Conservation (phyloP, 2,329 filamentous ascomycete genomes). For the Anthostomella pinea region DNA sequence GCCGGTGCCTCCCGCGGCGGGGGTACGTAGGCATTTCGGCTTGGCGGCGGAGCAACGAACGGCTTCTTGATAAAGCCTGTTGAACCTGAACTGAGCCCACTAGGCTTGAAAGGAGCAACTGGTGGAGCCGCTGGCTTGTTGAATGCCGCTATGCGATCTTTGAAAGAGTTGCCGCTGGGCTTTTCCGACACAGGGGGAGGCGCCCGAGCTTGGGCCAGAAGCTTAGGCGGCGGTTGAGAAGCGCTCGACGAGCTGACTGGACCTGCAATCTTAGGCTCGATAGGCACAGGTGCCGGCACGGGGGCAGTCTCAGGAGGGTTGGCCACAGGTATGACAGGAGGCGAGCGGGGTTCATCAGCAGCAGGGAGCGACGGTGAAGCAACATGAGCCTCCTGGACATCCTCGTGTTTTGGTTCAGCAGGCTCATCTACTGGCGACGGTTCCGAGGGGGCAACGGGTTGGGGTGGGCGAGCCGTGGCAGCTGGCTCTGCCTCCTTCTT, state of each 20-base stretch:
- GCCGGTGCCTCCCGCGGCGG: slow-evolving; percentile 67
- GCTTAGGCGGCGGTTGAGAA: slow-evolving; percentile 39
- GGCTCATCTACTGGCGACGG: slow-evolving; percentile 21
- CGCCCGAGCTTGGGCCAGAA: slow-evolving; percentile 46
- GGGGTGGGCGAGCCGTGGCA: slow-evolving; percentile 36
- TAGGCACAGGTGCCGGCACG: slow-evolving; percentile 34
- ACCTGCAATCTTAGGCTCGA: slow-evolving; percentile 30
- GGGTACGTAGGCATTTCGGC: slow-evolving; percentile 85
- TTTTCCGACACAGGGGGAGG: slow-evolving; percentile 71
- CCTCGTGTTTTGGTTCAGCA: slow-evolving; percentile 13
- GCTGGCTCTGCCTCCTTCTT: slow-evolving; percentile 57
- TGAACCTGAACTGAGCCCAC: slow-evolving; percentile 55
- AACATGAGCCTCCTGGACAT: slow-evolving; percentile 28
- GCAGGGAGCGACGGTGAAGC: slow-evolving; percentile 28
- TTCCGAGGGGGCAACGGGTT: slow-evolving; percentile 25
- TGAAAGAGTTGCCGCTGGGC: slow-evolving; percentile 75
- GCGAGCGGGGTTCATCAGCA: slow-evolving; percentile 25
- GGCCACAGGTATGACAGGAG: slow-evolving; percentile 28
- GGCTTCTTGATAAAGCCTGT: slow-evolving; percentile 89
- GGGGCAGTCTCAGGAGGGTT: slow-evolving; percentile 38
- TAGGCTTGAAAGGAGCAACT: slow-evolving; percentile 84
- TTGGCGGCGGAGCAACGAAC: slow-evolving; percentile 92
- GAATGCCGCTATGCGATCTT: slow-evolving; percentile 94
- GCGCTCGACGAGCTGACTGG: slow-evolving; percentile 39
- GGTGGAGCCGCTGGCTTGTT: slow-evolving; percentile 86